phyloP scores from a whole-genome alignment of 140 eudicot genomes.

The Anethum foeniculum region DNA sequence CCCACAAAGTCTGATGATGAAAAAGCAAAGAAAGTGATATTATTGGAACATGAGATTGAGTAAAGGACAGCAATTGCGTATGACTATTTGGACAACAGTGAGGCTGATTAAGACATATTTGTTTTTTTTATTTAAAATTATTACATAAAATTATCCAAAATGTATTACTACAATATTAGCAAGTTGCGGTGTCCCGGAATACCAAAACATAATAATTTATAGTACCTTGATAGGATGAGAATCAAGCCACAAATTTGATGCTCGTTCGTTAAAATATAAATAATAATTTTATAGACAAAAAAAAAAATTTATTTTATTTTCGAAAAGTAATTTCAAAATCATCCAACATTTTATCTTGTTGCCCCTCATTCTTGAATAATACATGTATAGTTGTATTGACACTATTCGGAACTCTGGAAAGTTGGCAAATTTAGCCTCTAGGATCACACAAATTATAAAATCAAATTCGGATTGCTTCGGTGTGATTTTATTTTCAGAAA shows the following conservation, averaged over 20 bases:
- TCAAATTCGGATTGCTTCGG: too few species aligned
- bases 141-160: too few species aligned
- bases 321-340: too few species aligned
- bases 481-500: too few species aligned
- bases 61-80: neutral
- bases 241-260: neutral
- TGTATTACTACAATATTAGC: neutral
- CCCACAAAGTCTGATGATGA: conserved; percentile 5
- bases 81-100: neutral
- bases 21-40: neutral
- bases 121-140: neutral
- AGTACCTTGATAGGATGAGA: neutral
- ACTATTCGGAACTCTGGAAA: too few species aligned
- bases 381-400: neutral
- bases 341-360: neutral
- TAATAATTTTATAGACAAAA: neutral
- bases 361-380: neutral
- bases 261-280: too few species aligned
- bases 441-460: too few species aligned
- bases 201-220: neutral
- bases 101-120: neutral
- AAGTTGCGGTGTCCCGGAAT: neutral
- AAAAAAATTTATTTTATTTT: too few species aligned
- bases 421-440: too few species aligned
- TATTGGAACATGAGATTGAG: conserved; percentile 1